Percentiles rank a stretch among this genome's conserved stretches.
These are phyloP conservation scores for Blastobotrys attinorum DNA, from an alignment of 805 yeast species.

Conservation along the genomic window DNA sequence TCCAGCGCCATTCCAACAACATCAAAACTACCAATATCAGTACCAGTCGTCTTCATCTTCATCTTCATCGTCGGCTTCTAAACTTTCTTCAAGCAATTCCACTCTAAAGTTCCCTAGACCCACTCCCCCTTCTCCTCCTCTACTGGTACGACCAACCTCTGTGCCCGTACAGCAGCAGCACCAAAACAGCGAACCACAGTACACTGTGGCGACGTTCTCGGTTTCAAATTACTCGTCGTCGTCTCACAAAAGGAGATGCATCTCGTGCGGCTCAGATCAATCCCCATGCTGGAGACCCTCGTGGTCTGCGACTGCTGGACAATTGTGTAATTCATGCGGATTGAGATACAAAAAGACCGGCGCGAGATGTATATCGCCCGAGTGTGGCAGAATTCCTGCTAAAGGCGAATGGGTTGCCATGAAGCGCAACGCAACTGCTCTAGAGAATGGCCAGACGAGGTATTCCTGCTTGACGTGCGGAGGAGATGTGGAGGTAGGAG, in stretches of 20 bases:
- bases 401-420: constrained; percentile 91
- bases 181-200: neutral
- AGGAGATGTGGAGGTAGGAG: constrained; percentile 40
- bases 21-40: neutral
- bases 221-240: neutral
- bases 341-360: constrained; percentile 89
- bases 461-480: constrained; percentile 50
- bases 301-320: constrained; percentile 89
- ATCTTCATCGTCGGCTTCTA: neutral
- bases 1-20: neutral
- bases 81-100: too few relatives aligned
- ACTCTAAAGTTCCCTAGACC: neutral
- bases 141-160: too few relatives aligned
- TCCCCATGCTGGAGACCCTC: constrained; percentile 99
- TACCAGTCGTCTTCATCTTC: neutral
- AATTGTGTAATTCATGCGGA: constrained; percentile 94
- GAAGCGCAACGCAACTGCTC: constrained; percentile 45
- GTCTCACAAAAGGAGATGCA: constrained; percentile 50
- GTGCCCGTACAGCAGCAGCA: too few relatives aligned
- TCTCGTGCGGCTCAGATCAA: constrained; percentile 83
- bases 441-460: constrained; percentile 37
- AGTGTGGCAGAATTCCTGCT: constrained; percentile 86
- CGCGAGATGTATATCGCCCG: constrained; percentile 71
- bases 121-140: neutral
- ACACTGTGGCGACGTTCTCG: neutral